These are phyloP conservation scores for Astragalus membranaceus DNA, from an alignment of 306 rosid species.

Conservation along the genomic window DNA sequence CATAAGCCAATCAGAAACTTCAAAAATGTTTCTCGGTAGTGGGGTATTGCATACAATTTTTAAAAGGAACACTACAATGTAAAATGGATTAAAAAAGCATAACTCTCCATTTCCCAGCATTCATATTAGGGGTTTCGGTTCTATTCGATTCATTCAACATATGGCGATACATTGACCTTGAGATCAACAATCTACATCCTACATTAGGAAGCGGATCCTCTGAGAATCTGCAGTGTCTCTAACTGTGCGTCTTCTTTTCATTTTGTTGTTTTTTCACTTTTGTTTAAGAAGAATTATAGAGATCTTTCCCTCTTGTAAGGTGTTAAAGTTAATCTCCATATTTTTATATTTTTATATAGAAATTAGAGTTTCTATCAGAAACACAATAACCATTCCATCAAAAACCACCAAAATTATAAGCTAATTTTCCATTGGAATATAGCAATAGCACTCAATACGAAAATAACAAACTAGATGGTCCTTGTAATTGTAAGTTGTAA, in stretches of 20 bases:
- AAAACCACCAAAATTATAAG: neutral
- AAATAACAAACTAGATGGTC: neutral
- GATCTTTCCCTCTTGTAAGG: neutral
- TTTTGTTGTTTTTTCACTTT: neutral
- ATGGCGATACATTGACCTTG: neutral
- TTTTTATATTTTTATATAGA: neutral
- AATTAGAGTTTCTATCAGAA: neutral
- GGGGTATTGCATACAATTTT: neutral
- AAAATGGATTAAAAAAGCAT: neutral
- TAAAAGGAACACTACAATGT: neutral
- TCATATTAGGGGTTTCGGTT: neutral
- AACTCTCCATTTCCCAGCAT: neutral
- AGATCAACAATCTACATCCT: neutral
- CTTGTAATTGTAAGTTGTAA: neutral
- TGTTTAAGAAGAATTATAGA: neutral
- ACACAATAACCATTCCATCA: neutral
- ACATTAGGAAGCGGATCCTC: neutral
- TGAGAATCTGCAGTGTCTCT: neutral
- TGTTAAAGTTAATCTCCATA: neutral
- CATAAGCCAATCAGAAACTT: slow-evolving; percentile 8
- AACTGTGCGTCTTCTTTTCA: neutral
- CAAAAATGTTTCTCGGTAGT: neutral
- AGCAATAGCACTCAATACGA: neutral
- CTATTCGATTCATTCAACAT: neutral
- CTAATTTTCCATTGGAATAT: neutral